These are phyloP conservation scores for Fusarium brevicatenulatum DNA, from an alignment of 2,329 filamentous ascomycete genomes.

Conservation along the genomic window DNA sequence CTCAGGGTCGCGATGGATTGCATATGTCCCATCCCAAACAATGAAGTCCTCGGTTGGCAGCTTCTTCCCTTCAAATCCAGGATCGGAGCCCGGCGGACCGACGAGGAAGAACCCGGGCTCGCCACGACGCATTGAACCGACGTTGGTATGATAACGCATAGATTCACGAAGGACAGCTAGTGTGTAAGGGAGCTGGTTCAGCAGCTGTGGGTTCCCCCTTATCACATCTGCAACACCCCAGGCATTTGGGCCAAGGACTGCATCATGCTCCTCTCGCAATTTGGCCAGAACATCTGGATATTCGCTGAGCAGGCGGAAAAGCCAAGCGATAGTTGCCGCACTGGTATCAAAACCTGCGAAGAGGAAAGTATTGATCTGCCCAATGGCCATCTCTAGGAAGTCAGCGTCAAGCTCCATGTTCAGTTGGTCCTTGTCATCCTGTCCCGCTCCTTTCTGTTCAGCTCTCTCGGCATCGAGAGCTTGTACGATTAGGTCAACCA, in stretches of 20 bases:
- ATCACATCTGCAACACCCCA: conserved; percentile 34
- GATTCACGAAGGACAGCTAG: conserved; percentile 52
- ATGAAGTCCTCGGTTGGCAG: conserved; percentile 46
- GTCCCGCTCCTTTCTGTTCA: background rate
- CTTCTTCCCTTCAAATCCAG: conserved; percentile 22
- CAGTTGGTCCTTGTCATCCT: background rate
- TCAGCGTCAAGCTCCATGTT: conserved; percentile 31
- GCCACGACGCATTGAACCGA: conserved; percentile 25
- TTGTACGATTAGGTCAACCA: conserved; percentile 28
- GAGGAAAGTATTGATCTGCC: conserved; percentile 51
- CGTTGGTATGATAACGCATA: conserved; percentile 46
- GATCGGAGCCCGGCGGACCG: conserved; percentile 15
- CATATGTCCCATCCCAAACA: conserved; percentile 29
- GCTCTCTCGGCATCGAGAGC: conserved; percentile 17
- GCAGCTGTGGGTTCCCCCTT: conserved; percentile 32
- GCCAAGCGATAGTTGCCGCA: conserved; percentile 49
- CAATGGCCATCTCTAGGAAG: conserved; percentile 42
- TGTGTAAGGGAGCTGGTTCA: conserved; percentile 51
- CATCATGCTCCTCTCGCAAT: conserved; percentile 51
- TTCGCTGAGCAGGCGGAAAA: conserved; percentile 46
- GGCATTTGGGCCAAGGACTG: conserved; percentile 46
- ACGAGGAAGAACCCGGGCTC: conserved; percentile 45
- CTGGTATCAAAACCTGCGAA: conserved; percentile 54
- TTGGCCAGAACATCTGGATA: conserved; percentile 46
- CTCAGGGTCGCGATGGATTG: conserved; percentile 26